A percentile compares a stretch with the other conserved stretches of the same genome.
Conservation (phyloP, 129 eudicot genomes). For the Sambucus nigra region DNA sequence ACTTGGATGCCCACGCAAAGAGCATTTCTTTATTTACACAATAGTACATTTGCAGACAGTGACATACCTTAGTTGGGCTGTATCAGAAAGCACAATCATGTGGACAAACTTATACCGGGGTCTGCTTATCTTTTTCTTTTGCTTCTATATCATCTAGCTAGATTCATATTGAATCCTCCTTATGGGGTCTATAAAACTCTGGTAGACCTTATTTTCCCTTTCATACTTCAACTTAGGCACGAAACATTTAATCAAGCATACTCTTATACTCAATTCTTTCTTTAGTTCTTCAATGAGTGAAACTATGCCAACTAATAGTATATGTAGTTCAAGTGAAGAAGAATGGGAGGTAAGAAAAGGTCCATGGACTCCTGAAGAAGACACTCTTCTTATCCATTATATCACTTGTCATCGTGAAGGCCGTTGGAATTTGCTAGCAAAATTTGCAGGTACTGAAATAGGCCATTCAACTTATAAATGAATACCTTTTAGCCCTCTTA, state of each 20-base stretch:
- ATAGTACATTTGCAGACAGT: conserved; percentile 9
- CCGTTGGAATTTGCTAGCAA: conserved; percentile 50
- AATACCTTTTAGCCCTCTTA: neutral
- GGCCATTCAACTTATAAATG: no score
- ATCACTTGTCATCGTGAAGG: conserved; percentile 40
- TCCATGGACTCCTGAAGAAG: conserved; percentile 67
- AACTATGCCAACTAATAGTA: conserved; percentile 1
- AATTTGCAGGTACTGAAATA: conserved; percentile 30
- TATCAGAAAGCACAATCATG: conserved; percentile 4
- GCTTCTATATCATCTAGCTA: neutral
- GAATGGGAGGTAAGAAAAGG: conserved; percentile 46
- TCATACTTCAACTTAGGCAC: neutral
- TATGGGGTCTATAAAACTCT: conserved; percentile 14
- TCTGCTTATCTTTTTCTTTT: neutral
- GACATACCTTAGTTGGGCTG: conserved; percentile 6
- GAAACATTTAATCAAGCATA: neutral
- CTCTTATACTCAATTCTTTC: neutral
- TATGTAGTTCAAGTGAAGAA: conserved; percentile 14
- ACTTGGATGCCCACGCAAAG: conserved; percentile 17
- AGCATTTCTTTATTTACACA: neutral
- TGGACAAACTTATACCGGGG: conserved; percentile 9
- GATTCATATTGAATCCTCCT: neutral
- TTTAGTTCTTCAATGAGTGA: neutral
- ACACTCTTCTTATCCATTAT: conserved; percentile 37
- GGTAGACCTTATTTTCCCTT: neutral